These are phyloP conservation scores for Pyronema domesticum DNA, from an alignment of 495 filamentous ascomycete species.

Conservation along the genomic window DNA sequence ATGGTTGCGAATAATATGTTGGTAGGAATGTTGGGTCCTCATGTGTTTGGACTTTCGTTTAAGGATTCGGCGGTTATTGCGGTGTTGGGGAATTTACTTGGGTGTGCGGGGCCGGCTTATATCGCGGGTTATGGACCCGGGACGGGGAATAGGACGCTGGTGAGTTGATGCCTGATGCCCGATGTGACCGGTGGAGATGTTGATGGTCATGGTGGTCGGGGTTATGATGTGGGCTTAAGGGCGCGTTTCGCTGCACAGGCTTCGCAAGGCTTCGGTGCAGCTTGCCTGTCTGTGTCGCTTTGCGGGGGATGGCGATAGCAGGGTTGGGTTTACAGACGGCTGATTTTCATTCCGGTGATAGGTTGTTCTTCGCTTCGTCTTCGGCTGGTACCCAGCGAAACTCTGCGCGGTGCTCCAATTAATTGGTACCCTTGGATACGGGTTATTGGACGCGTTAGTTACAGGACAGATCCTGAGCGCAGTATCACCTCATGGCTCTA, in stretches of 20 bases:
- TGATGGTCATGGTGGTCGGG: background rate
- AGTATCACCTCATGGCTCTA: slow-evolving; percentile 39
- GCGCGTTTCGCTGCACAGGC: too few relatives aligned
- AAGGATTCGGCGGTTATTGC: slow-evolving; percentile 46
- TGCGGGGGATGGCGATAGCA: too few relatives aligned
- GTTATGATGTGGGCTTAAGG: too few relatives aligned
- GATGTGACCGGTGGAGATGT: background rate
- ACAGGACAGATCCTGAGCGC: slow-evolving; percentile 60
- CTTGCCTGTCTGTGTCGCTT: too few relatives aligned
- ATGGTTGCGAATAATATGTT: slow-evolving; percentile 61
- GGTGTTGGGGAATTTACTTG: slow-evolving; percentile 44
- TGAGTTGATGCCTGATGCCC: slow-evolving; percentile 21
- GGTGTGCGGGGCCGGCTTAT: slow-evolving; percentile 43
- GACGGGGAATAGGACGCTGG: slow-evolving; percentile 55
- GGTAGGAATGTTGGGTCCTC: slow-evolving; percentile 52
- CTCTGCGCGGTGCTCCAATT: slow-evolving; percentile 54
- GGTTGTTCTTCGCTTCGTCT: slow-evolving; percentile 52
- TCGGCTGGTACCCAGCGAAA: slow-evolving; percentile 70
- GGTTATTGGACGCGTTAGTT: slow-evolving; percentile 50
- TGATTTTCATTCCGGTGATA: slow-evolving; percentile 20
- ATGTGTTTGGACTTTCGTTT: slow-evolving; percentile 52
- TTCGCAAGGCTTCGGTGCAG: too few relatives aligned
- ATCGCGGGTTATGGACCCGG: slow-evolving; percentile 55
- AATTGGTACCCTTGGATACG: slow-evolving; percentile 53
- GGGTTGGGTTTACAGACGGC: background rate